Evolutionary conservation across 768 basidiomycete species (phyloP), one percentile per base, ranked within the genome.

Genomic region (Mycena olivaceomarginata): DNA sequence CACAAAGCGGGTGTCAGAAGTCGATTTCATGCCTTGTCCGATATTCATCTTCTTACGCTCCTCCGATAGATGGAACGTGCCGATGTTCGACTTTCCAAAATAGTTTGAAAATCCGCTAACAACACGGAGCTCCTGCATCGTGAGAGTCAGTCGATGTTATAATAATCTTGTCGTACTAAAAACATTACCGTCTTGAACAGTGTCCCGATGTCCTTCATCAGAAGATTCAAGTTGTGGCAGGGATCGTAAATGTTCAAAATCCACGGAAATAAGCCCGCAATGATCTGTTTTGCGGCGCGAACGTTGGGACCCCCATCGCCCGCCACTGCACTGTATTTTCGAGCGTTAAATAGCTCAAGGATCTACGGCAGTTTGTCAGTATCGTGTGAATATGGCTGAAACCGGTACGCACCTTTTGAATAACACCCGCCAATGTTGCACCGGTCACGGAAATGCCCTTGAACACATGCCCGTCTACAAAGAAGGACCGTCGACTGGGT

Each of bases 1-100:
- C 18, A 80, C 81, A 67, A 84, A 84, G 4, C 80, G 80, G 16
- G 82, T 84, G 15, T 82, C 82, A 0, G 80, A 80, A 43, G 56
- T 37, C 20, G 82, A 81, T 67, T 82, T 81, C 20, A n/a, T n/a
- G n/a, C n/a, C n/a, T n/a, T n/a, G n/a, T n/a, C n/a, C n/a, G n/a
- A n/a, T n/a, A n/a, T n/a, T n/a, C n/a, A 67, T 67, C 63, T 67
- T 48, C 45, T 46, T 46, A 4, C 65, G 65, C 15, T 66, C 45
- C 12, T 45, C 39, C 4, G 5, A 41, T 22, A 65, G 22, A 39
- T 65, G 65, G 25, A 22, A 9, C n/a, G 65, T 66, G 41, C 65
- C 43, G 25, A 11, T 11, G 25, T 66, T 66, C 13, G 65, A 66
- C 43, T 66, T 45, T 41, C 65, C 65, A 18, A 66, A 66, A 25